Percentiles rank a stretch among this genome's conserved stretches.
phyloP scores from a whole-genome alignment of 345 rosid species.

The Lepidium sativum region DNA sequence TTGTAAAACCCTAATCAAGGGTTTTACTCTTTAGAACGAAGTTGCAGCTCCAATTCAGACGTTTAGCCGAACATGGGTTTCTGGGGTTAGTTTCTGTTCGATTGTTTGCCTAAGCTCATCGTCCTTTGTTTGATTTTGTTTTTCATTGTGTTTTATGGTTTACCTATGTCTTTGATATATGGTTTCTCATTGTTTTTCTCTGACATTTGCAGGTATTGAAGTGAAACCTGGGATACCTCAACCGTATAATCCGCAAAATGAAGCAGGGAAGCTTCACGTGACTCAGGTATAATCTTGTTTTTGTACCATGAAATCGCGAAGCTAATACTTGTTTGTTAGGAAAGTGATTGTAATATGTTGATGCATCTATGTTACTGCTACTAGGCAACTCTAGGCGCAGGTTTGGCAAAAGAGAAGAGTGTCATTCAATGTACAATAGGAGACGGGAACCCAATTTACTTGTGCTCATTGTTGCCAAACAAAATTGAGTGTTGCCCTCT shows the following conservation, averaged over 20 bases:
- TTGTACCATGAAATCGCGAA: background rate
- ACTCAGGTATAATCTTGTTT: slow-evolving; percentile 55
- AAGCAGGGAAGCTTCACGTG: slow-evolving; percentile 57
- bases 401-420: slow-evolving; percentile 51
- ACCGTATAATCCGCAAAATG: slow-evolving; percentile 47
- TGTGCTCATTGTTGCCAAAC: slow-evolving; percentile 75
- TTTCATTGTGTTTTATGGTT: background rate
- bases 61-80: slow-evolving; percentile 38
- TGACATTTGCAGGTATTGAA: slow-evolving; percentile 46
- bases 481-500: slow-evolving; percentile 59
- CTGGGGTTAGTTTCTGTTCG: slow-evolving; percentile 45
- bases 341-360: background rate
- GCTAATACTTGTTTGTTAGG: background rate
- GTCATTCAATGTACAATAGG: slow-evolving; percentile 69
- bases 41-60: background rate
- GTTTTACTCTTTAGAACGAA: slow-evolving; percentile 25
- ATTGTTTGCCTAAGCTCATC: background rate
- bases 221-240: slow-evolving; percentile 80
- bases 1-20: slow-evolving; percentile 17
- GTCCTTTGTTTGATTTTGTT: background rate
- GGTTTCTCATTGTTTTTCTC: background rate
- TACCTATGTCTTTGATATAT: background rate
- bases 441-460: slow-evolving; percentile 46
- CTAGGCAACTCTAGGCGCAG: slow-evolving; percentile 87
- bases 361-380: background rate